Base-by-base conservation (phyloP, 345 rosid species). In the Lepidium sativum region DNA sequence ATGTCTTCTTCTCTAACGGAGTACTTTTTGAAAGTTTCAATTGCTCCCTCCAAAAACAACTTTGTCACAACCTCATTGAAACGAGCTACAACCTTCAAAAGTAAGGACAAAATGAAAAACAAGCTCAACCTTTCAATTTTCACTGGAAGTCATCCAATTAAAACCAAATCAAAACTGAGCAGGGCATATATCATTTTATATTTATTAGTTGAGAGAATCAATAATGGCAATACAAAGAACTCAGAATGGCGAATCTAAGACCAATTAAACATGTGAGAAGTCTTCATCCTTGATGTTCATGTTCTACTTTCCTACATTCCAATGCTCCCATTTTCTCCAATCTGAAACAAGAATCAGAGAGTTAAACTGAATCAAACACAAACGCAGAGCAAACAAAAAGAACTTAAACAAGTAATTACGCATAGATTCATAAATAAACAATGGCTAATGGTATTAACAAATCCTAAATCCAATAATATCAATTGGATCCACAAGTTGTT, bases 41-140 rank as follows among this genome's bases (percentile, higher is more conserved):
- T 60, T 13, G 99, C 97, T 62, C 99, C 99, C 45, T 88, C 92
- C 61, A 95, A 77, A 31, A 95, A 83, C 34, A 29, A 82, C 80
- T 64, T 88, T 0, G 99, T 95, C 62, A 94, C 89, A 47, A 94
- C 78, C 79, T 94, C 99, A 71, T 90, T 90, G 77, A 90, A 94
- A 70, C 99, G 80, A 9, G 97, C 96, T n/a, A 94, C 91, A 65
- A 91, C 97, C 99, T 94, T 66, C 29, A 13, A 37, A 2, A 13
- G 32, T 40, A 16, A 54, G 15, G 0, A 25, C 9, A 9, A 58
- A 11, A 56, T 2, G 15, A 6, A 21, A 44, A 25, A 3, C 1
- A 7, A 65, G 37, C 48, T 15, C 57, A 60, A 51, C 0, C 6
- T 10, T 25, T 11, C 2, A 33, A 32, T 15, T 20, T 43, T 33